Conservation (phyloP, 495 filamentous ascomycete species). For the Aspergillus kassunensis region DNA sequence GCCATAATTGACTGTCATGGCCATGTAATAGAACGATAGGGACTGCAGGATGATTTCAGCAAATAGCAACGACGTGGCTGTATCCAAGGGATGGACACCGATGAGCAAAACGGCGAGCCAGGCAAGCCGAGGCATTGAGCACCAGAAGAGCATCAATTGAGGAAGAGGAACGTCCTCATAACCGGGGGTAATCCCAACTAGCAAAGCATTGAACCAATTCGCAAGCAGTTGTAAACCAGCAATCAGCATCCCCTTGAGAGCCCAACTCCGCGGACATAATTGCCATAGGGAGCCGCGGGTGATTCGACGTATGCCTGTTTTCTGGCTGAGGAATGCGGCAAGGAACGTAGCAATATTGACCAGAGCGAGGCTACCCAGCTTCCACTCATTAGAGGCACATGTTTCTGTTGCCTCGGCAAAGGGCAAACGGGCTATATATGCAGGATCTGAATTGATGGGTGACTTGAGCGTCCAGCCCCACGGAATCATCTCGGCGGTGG, state of each 20-base stretch:
- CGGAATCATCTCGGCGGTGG: constrained; percentile 12
- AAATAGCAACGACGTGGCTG: constrained; percentile 10
- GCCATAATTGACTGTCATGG: constrained; percentile 17
- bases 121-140: constrained; percentile 14
- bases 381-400: constrained; percentile 13
- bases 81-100: constrained; percentile 1
- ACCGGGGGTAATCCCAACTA: constrained; percentile 10
- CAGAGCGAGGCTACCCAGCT: constrained; percentile 13
- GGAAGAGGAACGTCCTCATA: constrained; percentile 10
- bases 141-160: constrained; percentile 18
- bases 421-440: neutral
- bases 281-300: constrained; percentile 1
- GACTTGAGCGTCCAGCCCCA: constrained; percentile 16
- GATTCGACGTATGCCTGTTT: constrained; percentile 1
- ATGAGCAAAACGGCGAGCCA: constrained; percentile 11
- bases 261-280: constrained; percentile 5
- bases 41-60: constrained; percentile 15
- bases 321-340: constrained; percentile 9
- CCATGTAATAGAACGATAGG: constrained; percentile 12
- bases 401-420: neutral
- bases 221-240: constrained; percentile 13
- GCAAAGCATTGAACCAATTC: constrained; percentile 8
- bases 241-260: constrained; percentile 12
- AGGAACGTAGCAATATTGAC: constrained; percentile 13
- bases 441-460: constrained; percentile 5